Evolutionary conservation across 1,284 basidiomycete species (phyloP).

Genomic region (Ustilago tritici): DNA sequence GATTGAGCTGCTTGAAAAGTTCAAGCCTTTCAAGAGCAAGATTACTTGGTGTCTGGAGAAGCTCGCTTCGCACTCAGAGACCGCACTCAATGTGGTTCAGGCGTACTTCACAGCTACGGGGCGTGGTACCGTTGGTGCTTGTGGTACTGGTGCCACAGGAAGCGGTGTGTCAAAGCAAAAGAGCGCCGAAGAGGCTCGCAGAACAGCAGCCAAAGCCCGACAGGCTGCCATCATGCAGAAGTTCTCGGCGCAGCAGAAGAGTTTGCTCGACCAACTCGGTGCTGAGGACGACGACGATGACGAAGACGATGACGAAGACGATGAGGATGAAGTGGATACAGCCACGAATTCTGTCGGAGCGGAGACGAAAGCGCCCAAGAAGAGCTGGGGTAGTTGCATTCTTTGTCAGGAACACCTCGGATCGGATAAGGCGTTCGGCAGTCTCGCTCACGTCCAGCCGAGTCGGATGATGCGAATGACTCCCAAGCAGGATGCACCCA

Average conservation of each 20-base stretch:
- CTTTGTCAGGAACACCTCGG: conserved; percentile 96
- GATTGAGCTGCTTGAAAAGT: conserved; percentile 49
- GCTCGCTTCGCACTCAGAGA: conserved; percentile 24
- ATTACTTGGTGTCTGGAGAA: conserved; percentile 59
- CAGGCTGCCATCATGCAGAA: conserved; percentile 68
- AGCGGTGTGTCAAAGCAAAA: conserved; percentile 20
- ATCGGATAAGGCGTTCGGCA: conserved; percentile 81
- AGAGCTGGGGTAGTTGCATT: conserved; percentile 83
- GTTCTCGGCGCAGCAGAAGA: conserved; percentile 68
- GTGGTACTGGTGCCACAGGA: neutral
- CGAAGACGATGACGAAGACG: conserved; percentile 57
- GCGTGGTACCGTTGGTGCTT: conserved; percentile 24
- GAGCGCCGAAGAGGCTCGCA: conserved; percentile 54
- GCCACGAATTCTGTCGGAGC: conserved; percentile 21
- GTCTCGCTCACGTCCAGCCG: conserved; percentile 88
- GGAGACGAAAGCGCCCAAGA: conserved; percentile 32
- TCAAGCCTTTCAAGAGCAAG: conserved; percentile 57
- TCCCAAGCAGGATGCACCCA: conserved; percentile 76
- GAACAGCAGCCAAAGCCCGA: conserved; percentile 63
- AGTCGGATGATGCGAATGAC: conserved; percentile 85
- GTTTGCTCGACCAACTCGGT: conserved; percentile 60
- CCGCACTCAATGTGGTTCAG: conserved; percentile 20
- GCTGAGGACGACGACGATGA: conserved; percentile 62
- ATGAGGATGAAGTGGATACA: conserved; percentile 45
- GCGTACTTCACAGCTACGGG: conserved; percentile 36